phyloP scores from a whole-genome alignment of 108 stramenopile species.

The Skeletonema menzelii region DNA sequence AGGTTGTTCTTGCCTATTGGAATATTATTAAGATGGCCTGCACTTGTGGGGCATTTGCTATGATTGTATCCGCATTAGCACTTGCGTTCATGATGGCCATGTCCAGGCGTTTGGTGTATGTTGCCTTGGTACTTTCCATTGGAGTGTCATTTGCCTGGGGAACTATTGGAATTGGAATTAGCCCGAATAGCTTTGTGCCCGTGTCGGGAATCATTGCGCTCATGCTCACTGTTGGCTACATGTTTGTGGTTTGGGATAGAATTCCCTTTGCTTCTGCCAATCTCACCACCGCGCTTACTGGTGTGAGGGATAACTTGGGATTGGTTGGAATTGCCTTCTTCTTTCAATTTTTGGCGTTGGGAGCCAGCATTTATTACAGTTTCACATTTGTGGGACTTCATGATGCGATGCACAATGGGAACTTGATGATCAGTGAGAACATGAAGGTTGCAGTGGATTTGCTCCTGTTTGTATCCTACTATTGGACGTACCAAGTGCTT shows the following conservation, averaged over 20 bases:
- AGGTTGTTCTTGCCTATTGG: conserved; percentile 58
- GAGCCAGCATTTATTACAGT: conserved; percentile 68
- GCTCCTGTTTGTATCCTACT: conserved; percentile 68
- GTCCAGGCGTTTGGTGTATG: conserved; percentile 69
- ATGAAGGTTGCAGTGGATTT: conserved; percentile 40
- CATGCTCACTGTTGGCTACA: conserved; percentile 71
- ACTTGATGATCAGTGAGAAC: conserved; percentile 41
- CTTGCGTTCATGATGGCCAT: conserved; percentile 74
- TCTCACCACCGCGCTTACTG: conserved; percentile 60
- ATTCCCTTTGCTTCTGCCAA: conserved; percentile 83
- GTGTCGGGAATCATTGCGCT: conserved; percentile 80
- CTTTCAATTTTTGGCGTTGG: conserved; percentile 72
- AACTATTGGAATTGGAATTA: conserved; percentile 82
- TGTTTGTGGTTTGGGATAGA: conserved; percentile 80
- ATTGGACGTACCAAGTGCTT: conserved; percentile 85
- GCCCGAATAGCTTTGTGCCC: conserved; percentile 81
- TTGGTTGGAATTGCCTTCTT: conserved; percentile 64
- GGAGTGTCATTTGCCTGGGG: conserved; percentile 83
- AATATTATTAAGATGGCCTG: conserved; percentile 68
- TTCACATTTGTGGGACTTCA: conserved; percentile 74
- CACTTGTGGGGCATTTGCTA: conserved; percentile 69
- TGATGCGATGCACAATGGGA: conserved; percentile 67
- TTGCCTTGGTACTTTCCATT: conserved; percentile 70
- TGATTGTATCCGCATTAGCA: conserved; percentile 57
- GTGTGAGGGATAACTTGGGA: conserved; percentile 65